A percentile compares a stretch with the other conserved stretches of the same genome.
Evolutionary conservation across 2,329 filamentous ascomycete species (phyloP).

Genomic region (Ascochyta pisi): DNA sequence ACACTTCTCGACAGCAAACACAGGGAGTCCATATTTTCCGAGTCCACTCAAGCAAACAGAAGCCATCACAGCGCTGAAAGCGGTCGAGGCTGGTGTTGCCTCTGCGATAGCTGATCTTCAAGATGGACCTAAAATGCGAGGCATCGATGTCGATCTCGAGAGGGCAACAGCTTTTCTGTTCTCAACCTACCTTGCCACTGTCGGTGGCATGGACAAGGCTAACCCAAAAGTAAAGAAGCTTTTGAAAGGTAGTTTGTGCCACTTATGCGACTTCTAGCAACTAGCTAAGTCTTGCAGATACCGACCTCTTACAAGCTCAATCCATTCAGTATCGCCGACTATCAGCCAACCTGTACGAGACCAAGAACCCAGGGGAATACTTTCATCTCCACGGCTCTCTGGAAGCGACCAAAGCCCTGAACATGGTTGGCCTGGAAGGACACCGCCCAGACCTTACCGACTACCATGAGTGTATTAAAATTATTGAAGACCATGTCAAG

Average conservation of each 20-base stretch:
- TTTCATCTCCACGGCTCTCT: slow-evolving; percentile 80
- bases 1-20: slow-evolving; percentile 47
- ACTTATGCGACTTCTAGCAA: slow-evolving; percentile 1
- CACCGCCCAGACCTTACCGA: slow-evolving; percentile 65
- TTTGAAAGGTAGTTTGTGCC: slow-evolving; percentile 47
- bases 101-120: slow-evolving; percentile 65
- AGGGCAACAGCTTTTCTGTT: slow-evolving; percentile 63
- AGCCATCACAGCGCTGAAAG: slow-evolving; percentile 63
- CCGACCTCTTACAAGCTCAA: slow-evolving; percentile 73
- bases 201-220: slow-evolving; percentile 58
- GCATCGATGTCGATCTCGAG: slow-evolving; percentile 61
- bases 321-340: slow-evolving; percentile 74
- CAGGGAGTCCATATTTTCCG: slow-evolving; percentile 50
- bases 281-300: slow-evolving; percentile 60
- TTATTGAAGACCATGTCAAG: slow-evolving; percentile 53
- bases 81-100: slow-evolving; percentile 65
- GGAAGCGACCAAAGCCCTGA: slow-evolving; percentile 71
- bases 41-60: slow-evolving; percentile 61
- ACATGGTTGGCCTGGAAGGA: slow-evolving; percentile 72
- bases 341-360: slow-evolving; percentile 75
- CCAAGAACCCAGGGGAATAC: slow-evolving; percentile 69
- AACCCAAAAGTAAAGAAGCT: slow-evolving; percentile 56
- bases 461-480: slow-evolving; percentile 50
- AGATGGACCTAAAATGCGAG: slow-evolving; percentile 52
- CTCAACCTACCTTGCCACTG: slow-evolving; percentile 64